Conservation (phyloP, 768 basidiomycete species). For the Dendrothele bispora region DNA sequence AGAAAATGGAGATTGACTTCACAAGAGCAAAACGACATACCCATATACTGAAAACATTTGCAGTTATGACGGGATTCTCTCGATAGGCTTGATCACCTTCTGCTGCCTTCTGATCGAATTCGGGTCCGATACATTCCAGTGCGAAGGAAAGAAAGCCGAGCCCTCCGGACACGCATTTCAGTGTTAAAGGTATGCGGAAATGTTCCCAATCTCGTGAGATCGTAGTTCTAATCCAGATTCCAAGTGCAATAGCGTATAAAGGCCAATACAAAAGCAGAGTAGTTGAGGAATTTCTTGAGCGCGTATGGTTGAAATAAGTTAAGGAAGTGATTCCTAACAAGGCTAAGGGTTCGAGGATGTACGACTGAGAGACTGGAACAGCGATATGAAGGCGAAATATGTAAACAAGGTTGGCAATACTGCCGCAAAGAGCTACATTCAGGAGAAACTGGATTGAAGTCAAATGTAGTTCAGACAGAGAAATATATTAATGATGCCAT, state of each 20-base stretch:
- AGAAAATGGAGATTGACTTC: not conserved
- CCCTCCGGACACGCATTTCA: conserved; percentile 42
- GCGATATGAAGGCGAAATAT: conserved; percentile 32
- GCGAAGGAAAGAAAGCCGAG: conserved; percentile 56
- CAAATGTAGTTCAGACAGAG: not conserved
- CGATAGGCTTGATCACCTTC: conserved; percentile 33
- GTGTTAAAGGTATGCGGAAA: conserved; percentile 33
- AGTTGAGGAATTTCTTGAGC: conserved; percentile 68
- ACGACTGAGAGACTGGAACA: conserved; percentile 48
- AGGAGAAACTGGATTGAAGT: conserved; percentile 43
- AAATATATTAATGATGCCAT: conserved; percentile 28
- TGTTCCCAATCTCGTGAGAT: conserved; percentile 29
- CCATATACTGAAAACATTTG: conserved; percentile 82
- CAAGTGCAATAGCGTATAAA: conserved; percentile 46
- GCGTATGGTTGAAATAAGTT: conserved; percentile 69
- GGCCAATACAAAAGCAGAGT: conserved; percentile 85
- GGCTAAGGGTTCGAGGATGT: conserved; percentile 59
- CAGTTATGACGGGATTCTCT: conserved; percentile 72
- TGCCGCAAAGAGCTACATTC: conserved; percentile 42
- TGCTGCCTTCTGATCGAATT: conserved; percentile 34
- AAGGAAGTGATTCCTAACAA: conserved; percentile 48
- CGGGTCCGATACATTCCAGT: conserved; percentile 73
- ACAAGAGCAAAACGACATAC: conserved; percentile 25
- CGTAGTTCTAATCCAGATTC: conserved; percentile 63
- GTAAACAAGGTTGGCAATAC: conserved; percentile 42